A percentile compares a stretch with the other conserved stretches of the same genome.
phyloP scores from a whole-genome alignment of 495 filamentous ascomycete species.

The Hypoxylon cercidicola region DNA sequence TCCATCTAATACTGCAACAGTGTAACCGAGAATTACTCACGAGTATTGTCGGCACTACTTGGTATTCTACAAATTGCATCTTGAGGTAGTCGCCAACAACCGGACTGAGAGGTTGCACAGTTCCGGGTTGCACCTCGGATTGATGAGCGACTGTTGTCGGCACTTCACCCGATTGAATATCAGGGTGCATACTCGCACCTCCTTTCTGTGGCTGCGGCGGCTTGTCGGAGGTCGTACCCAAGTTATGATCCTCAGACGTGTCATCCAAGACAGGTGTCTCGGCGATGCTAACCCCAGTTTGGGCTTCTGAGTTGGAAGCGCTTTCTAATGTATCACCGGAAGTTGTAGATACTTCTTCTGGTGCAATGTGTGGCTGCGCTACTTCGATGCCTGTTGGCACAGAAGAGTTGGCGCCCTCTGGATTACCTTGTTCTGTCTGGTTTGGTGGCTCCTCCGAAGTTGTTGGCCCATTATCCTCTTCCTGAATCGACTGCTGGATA shows the following conservation, averaged over 20 bases:
- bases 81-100: conserved; percentile 98
- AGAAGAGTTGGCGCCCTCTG: neutral
- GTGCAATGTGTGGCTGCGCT: neutral
- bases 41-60: conserved; percentile 94
- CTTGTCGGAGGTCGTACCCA: neutral
- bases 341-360: neutral
- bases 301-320: neutral
- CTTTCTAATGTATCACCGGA: neutral
- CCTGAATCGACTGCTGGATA: conserved; percentile 2
- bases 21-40: conserved; percentile 61
- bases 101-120: conserved; percentile 57
- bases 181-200: neutral
- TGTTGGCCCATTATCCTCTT: neutral
- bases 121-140: conserved; percentile 9
- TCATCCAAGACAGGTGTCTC: conserved; percentile 1
- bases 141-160: conserved; percentile 29
- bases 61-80: conserved; percentile 94
- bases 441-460: conserved; percentile 1
- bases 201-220: conserved; percentile 2
- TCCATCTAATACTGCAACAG: conserved; percentile 1
- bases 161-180: conserved; percentile 3
- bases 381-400: neutral
- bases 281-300: neutral
- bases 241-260: neutral
- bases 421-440: neutral